Evolutionary conservation across 805 yeast genomes (phyloP), one percentile per base, ranked within the genome.

Genomic region (Saccharomycopsis babjevae): DNA sequence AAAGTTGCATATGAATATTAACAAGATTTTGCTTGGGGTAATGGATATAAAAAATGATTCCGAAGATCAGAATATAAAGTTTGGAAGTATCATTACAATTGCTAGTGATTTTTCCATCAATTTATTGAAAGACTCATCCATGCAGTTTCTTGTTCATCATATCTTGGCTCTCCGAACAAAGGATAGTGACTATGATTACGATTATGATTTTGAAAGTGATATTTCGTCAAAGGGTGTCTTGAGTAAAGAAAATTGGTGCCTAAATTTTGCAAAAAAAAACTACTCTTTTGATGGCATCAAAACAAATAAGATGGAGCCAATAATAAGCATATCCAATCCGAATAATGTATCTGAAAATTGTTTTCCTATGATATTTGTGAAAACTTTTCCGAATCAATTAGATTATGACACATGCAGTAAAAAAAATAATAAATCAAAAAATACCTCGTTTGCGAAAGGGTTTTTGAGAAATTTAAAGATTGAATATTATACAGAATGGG

Each of bases 401-500:
- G 32, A 10, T 11, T 3, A n/a, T 15, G 7, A 20, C 2, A 11
- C 25, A 11, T 13, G 5, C 7, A 13, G 16, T 2, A 46, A 46
- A 46, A 46, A 46, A 46, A 46, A 18, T 10, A 10, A 2, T 8
- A 46, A 46, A 16, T 11, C 32, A 25, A 46, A 46, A 22, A 46
- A 25, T 46, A 22, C 32, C 3, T 3, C 18, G 5, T 43, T 43
- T 18, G 16, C 32, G 8, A 46, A 46, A 32, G 65, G 83, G 1
- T 73, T 76, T 54, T 63, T 86, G 25, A 74, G 80, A 40, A 82
- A 84, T 61, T 59, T 81, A 13, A 65, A 73, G 5, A 7, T 86
- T 1, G 82, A 84, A 50, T 88, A 87, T 66, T 79, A 83, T 66
- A 82, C 91, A 0, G 71, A 73, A 28, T 82, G 92, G 87, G 61